Percentiles rank a stretch among this genome's conserved stretches.
phyloP scores from a whole-genome alignment of 768 basidiomycete species.

The Hydnum rufescens region DNA sequence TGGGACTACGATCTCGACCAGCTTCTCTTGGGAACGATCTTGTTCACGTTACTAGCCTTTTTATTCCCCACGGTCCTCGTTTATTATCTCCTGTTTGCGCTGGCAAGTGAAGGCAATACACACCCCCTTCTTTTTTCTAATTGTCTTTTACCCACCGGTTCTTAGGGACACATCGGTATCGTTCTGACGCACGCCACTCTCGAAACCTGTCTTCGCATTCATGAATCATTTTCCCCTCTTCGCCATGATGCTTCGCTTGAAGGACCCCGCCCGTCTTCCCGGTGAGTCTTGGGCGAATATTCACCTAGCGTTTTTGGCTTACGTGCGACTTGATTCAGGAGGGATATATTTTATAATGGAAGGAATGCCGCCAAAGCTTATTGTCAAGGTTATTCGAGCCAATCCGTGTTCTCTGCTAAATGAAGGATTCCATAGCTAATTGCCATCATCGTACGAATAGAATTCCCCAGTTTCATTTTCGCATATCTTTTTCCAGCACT shows the following conservation, averaged over 20 bases:
- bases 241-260: conserved; percentile 59
- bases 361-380: background rate
- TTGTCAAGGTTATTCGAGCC: background rate
- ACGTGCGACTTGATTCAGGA: background rate
- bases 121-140: background rate
- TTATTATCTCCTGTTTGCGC: conserved; percentile 68
- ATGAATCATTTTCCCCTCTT: conserved; percentile 91
- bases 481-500: conserved; percentile 15
- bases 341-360: conserved; percentile 8
- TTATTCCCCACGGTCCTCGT: conserved; percentile 69
- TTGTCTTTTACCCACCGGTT: background rate
- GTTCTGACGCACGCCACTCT: conserved; percentile 41
- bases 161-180: conserved; percentile 32
- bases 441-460: conserved; percentile 1
- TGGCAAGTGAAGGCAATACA: conserved; percentile 23
- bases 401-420: conserved; percentile 4
- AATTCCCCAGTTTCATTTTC: conserved; percentile 14
- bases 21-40: conserved; percentile 78
- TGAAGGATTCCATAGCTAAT: background rate
- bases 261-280: conserved; percentile 69
- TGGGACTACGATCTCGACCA: conserved; percentile 89
- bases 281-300: conserved; percentile 24
- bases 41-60: conserved; percentile 67
- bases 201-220: conserved; percentile 47
- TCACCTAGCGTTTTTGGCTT: background rate